Percentiles rank a stretch among this genome's conserved stretches.
Evolutionary conservation across 208 protist genomes (phyloP).

Genomic region (Acanthamoeba quina): DNA sequence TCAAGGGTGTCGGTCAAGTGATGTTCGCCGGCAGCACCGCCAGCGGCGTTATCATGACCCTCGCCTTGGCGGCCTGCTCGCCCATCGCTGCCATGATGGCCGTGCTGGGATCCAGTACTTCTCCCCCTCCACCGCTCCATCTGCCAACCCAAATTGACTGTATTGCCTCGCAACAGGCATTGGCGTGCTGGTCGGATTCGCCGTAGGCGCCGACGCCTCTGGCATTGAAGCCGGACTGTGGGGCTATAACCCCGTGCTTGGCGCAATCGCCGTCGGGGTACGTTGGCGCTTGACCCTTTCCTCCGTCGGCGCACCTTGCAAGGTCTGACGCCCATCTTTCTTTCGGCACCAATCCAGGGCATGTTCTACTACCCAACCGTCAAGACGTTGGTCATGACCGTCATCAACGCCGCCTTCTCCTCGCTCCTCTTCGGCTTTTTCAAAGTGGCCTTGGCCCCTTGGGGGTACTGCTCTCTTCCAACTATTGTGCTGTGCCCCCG

Average conservation of each 20-base stretch:
- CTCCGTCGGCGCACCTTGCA: too few relatives aligned
- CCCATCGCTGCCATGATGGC: neutral
- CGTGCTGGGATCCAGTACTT: neutral
- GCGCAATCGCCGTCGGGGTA: constrained; percentile 35
- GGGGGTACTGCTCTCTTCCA: neutral
- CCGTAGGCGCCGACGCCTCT: neutral
- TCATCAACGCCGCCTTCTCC: neutral
- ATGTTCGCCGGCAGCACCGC: constrained; percentile 2
- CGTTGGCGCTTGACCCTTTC: neutral
- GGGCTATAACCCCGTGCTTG: constrained; percentile 42
- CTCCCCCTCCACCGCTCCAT: too few relatives aligned
- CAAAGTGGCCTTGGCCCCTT: neutral
- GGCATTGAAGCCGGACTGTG: constrained; percentile 21
- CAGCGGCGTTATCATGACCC: constrained; percentile 26
- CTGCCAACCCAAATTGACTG: neutral
- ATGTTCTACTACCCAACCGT: constrained; percentile 31
- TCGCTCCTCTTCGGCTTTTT: constrained; percentile 14
- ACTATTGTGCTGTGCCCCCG: too few relatives aligned
- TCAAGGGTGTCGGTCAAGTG: constrained; percentile 38
- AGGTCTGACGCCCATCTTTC: too few relatives aligned
- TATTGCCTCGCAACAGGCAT: neutral
- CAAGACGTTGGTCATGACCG: neutral
- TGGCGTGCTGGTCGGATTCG: neutral
- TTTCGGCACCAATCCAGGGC: neutral
- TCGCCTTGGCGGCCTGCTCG: constrained; percentile 16